Evolutionary conservation across 768 basidiomycete genomes (phyloP).

Genomic region (Suillus occidentalis): DNA sequence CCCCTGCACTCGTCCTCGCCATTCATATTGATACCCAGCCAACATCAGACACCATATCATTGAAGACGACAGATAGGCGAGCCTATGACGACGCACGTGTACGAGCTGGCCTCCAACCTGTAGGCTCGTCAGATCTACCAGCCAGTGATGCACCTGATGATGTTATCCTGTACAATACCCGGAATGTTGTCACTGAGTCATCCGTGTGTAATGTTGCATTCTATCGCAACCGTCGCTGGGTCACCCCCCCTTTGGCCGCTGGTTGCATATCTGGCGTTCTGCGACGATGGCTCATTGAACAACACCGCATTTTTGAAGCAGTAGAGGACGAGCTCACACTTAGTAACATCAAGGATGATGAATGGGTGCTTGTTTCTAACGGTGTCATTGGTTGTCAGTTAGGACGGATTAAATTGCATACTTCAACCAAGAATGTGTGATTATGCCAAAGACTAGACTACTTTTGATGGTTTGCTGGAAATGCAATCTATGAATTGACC

Average conservation of each 20-base stretch:
- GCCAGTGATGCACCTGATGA: constrained; percentile 39
- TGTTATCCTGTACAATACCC: constrained; percentile 61
- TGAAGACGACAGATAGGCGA: constrained; percentile 69
- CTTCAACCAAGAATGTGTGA: not conserved
- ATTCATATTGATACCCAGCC: constrained; percentile 56
- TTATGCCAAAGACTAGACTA: constrained; percentile 13
- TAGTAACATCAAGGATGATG: constrained; percentile 48
- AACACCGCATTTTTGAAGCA: constrained; percentile 55
- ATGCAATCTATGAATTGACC: not conserved
- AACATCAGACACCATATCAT: constrained; percentile 50
- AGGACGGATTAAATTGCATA: constrained; percentile 34
- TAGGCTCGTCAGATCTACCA: constrained; percentile 10
- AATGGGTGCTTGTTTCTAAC: constrained; percentile 71
- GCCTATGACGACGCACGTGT: constrained; percentile 64
- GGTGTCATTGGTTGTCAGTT: constrained; percentile 69
- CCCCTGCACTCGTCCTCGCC: constrained; percentile 42
- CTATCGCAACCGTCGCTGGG: constrained; percentile 54
- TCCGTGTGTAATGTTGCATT: constrained; percentile 75
- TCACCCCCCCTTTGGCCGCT: constrained; percentile 58
- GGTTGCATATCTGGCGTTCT: constrained; percentile 77
- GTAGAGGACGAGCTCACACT: constrained; percentile 41
- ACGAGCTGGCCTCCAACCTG: constrained; percentile 47
- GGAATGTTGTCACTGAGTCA: constrained; percentile 56
- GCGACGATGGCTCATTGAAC: constrained; percentile 67
- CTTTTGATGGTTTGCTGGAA: constrained; percentile 13